These are phyloP conservation scores for Podospora pseudocomata DNA, from an alignment of 495 filamentous ascomycete genomes.

Conservation along the genomic window DNA sequence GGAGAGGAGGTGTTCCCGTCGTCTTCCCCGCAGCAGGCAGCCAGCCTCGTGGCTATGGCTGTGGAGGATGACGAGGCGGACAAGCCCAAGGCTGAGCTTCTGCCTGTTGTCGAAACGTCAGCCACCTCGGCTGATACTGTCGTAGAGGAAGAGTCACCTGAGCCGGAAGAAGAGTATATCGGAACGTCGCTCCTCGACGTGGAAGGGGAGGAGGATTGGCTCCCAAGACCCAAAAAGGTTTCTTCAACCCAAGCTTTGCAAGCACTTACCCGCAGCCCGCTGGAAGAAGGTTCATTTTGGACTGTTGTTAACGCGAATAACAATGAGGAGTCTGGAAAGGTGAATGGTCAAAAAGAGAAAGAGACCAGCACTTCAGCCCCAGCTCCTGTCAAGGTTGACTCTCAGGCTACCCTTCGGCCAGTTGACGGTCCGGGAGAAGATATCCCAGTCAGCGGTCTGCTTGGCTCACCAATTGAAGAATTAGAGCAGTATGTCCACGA, in stretches of 20 bases:
- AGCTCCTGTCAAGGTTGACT: slow-evolving; percentile 15
- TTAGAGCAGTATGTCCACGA: slow-evolving; percentile 30
- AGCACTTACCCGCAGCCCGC: slow-evolving; percentile 41
- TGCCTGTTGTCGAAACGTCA: slow-evolving; percentile 22
- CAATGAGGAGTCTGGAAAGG: slow-evolving; percentile 32
- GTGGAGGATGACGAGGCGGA: not conserved
- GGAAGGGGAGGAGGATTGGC: slow-evolving; percentile 38
- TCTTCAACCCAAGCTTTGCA: slow-evolving; percentile 46
- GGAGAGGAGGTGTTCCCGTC: slow-evolving; percentile 52
- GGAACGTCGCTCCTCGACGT: slow-evolving; percentile 32
- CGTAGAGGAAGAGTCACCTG: slow-evolving; percentile 27
- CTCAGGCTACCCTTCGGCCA: slow-evolving; percentile 23
- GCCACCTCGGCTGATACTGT: slow-evolving; percentile 7
- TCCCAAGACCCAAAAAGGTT: slow-evolving; percentile 43
- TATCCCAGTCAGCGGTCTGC: not conserved
- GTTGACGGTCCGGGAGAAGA: not conserved
- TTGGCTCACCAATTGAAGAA: slow-evolving; percentile 24
- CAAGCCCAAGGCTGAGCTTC: slow-evolving; percentile 17
- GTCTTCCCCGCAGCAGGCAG: slow-evolving; percentile 38
- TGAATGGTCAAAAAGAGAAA: slow-evolving; percentile 21
- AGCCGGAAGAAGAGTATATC: slow-evolving; percentile 9
- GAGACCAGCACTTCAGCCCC: not conserved
- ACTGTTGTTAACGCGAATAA: slow-evolving; percentile 38
- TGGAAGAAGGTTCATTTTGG: slow-evolving; percentile 43
- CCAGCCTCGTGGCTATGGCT: slow-evolving; percentile 12